Evolutionary conservation across 176 grass and related monocot genomes (phyloP), one percentile per base, ranked within the genome.

Genomic region (Carex cristatella): DNA sequence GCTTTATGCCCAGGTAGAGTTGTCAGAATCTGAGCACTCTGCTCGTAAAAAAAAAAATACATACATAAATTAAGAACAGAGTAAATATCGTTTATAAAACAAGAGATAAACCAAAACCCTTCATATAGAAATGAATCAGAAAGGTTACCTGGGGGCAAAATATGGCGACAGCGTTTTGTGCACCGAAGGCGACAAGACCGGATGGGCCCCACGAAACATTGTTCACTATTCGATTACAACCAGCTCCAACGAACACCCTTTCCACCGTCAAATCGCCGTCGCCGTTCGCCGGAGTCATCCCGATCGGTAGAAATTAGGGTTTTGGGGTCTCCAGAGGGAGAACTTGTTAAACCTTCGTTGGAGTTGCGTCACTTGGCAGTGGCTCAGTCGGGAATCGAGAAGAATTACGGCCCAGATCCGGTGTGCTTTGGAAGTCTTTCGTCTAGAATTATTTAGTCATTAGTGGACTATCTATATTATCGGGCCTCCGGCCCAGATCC

Each of bases 181-280:
- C 84, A 64, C 96, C 93, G 70, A 98, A 98, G 81, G 96, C 89
- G 64, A 92, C 93, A 33, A 98, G 88, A 60, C 96, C 91, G n/a
- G 88, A 95, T 2, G 88, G 85, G 28, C 93, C 91, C 93, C 91
- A 94, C 11, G 91, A 98, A 55, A 98, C 91, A 82, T 98, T 98
- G 85, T 94, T 94, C 83, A 98, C 96, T n/a, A 98, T 88, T 9
- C 96, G 90, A 87, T 98, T 98, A 79, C 96, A 95, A 2, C 96
- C 96, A 12, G 91, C 90, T 81, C 93, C 88, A 2, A 98, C 77
- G 87, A 98, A 98, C 14, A 79, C 90, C 27, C 88, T 86, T 44
- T 70, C 83, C 15, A 63, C 93, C 13, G 69, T 85, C 80, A 85
- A 66, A 1, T 73, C 61, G 65, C 48, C 16, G 28, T 61, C 10